Base-by-base conservation (phyloP, 2,329 filamentous ascomycete species). In the Trichoderma guizhouense region DNA sequence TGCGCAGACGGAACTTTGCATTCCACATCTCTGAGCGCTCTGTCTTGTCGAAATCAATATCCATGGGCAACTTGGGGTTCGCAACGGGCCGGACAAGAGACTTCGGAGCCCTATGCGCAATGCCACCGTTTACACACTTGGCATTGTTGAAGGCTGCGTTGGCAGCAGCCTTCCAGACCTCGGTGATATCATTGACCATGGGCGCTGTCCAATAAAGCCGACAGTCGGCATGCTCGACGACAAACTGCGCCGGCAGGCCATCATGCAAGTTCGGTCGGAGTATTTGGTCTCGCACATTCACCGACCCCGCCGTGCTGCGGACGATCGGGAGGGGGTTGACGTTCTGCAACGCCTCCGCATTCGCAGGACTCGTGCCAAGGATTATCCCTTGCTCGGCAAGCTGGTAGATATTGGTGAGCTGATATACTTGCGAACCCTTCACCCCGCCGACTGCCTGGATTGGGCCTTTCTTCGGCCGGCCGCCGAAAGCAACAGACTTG, bases 381-480 rank as follows among this genome's bases (percentile, higher is more conserved):
- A 47, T n/a, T 47, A 47, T 47, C 15, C 43, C 43, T n/a, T 47
- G 43, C 43, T 47, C 43, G 2, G 43, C 43, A n/a, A 47, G 43
- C 43, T 47, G 43, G 43, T 5, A 47, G 43, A 47, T 47, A 47
- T 47, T 15, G 43, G 18, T 47, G n/a, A 47, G 8, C 43, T 47
- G 43, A 8, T 47, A 47, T 21, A 47, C 43, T 47, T 85, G 81
- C 1, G 83, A 82, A 11, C 87, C 87, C 77, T 88, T 87, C 74
- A 86, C 82, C 15, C 86, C 86, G 57, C 86, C 86, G 3, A 88
- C 82, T 24, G 85, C 86, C 77, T 89, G 87, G 71, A 88, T 88
- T 2, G 81, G 80, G 2, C 85, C 84, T 39, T 80, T 76, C 62
- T 82, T 82, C 39, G 84, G 83, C 1, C 82, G 81, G 5, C 87